phyloP scores from a whole-genome alignment of 2,329 filamentous ascomycete species.

The Phaeophleospora eucalypticola region DNA sequence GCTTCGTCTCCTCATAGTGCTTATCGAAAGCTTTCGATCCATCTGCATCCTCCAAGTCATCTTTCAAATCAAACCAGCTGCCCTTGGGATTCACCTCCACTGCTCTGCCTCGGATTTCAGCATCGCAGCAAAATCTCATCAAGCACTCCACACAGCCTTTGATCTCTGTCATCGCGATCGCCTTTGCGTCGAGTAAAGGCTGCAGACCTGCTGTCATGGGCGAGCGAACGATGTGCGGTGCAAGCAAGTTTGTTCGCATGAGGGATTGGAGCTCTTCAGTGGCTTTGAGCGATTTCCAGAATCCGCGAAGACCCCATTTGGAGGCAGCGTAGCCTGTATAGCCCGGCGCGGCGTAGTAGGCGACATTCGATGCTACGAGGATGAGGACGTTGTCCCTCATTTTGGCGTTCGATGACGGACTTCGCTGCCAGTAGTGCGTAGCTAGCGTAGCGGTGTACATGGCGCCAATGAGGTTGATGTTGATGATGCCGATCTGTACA shows the following conservation, averaged over 20 bases:
- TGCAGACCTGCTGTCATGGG: conserved; percentile 12
- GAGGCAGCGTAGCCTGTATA: conserved; percentile 9
- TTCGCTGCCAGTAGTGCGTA: conserved; percentile 7
- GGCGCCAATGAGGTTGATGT: conserved; percentile 11
- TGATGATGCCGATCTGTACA: conserved; percentile 4
- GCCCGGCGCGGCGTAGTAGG: conserved; percentile 6
- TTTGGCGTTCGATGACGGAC: too few species aligned
- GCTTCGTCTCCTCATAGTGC: conserved; percentile 8
- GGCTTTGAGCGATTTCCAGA: conserved; percentile 7
- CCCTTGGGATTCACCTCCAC: conserved; percentile 12
- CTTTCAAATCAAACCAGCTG: conserved; percentile 8
- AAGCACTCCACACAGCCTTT: conserved; percentile 7
- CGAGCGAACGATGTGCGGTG: conserved; percentile 9
- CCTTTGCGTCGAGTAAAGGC: conserved; percentile 8
- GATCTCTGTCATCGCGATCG: conserved; percentile 7
- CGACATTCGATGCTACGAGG: conserved; percentile 8
- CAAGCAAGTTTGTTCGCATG: conserved; percentile 9
- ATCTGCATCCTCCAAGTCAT: conserved; percentile 7
- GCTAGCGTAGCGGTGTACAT: conserved; percentile 12
- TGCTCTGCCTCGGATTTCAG: conserved; percentile 6
- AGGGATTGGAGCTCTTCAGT: not conserved
- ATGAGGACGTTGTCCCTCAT: conserved; percentile 5
- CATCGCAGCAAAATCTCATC: conserved; percentile 11
- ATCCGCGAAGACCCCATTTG: conserved; percentile 9
- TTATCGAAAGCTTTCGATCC: conserved; percentile 7